A percentile compares a stretch with the other conserved stretches of the same genome.
These are phyloP conservation scores for Saraca asoca DNA, from an alignment of 331 rosid species.

Conservation along the genomic window DNA sequence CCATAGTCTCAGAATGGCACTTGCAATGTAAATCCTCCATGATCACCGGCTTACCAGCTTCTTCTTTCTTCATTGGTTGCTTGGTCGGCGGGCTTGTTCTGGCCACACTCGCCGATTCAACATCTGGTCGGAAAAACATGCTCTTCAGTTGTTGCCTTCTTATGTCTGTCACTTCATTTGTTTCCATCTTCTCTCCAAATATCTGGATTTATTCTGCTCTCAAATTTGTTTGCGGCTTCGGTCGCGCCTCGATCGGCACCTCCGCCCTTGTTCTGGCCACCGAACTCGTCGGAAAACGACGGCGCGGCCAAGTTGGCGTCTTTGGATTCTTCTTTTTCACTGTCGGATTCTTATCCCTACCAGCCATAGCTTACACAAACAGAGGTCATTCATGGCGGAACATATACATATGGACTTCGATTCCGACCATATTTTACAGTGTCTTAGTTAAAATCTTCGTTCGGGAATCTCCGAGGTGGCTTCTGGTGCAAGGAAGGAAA, in stretches of 20 bases:
- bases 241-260: constrained; percentile 59
- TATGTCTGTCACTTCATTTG: constrained; percentile 51
- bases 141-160: constrained; percentile 47
- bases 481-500: constrained; percentile 51
- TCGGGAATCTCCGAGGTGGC: constrained; percentile 77
- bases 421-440: constrained; percentile 50
- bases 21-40: constrained; percentile 32
- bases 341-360: constrained; percentile 61
- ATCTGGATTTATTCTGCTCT: constrained; percentile 57
- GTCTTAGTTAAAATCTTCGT: constrained; percentile 38
- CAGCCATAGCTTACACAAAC: constrained; percentile 50
- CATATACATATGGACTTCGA: constrained; percentile 60
- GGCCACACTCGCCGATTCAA: constrained; percentile 48
- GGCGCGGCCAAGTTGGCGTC: constrained; percentile 51
- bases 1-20: constrained; percentile 46
- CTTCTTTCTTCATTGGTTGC: constrained; percentile 51
- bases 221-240: constrained; percentile 46
- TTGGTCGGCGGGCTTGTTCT: constrained; percentile 41
- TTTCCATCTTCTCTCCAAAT: constrained; percentile 46
- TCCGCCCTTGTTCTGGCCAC: constrained; percentile 60
- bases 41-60: constrained; percentile 43
- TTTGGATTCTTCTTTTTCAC: constrained; percentile 66
- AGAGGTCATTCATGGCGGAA: constrained; percentile 52
- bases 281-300: constrained; percentile 57
- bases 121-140: constrained; percentile 51